Percentiles rank a stretch among this genome's conserved stretches.
phyloP scores from a whole-genome alignment of 441 rosid genomes.

The Pelargonium citronellum region DNA sequence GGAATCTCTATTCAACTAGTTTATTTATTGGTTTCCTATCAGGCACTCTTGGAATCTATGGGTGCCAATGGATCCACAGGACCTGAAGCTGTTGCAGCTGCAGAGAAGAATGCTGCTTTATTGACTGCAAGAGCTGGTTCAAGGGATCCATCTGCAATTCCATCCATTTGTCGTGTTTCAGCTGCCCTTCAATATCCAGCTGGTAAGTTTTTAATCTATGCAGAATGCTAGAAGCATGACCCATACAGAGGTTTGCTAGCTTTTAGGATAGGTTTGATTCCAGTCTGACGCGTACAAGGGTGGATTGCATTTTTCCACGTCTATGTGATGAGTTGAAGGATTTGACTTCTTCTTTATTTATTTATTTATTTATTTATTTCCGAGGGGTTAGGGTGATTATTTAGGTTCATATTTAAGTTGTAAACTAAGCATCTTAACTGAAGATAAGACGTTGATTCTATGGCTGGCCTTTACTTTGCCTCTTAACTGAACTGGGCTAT shows the following conservation, averaged over 20 bases:
- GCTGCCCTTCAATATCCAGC: slow-evolving; percentile 95
- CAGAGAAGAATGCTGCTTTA: slow-evolving; percentile 88
- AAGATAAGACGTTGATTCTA: neutral
- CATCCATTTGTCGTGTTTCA: slow-evolving; percentile 91
- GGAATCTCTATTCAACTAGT: no score
- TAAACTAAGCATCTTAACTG: neutral
- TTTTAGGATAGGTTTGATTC: neutral
- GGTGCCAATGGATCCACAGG: slow-evolving; percentile 88
- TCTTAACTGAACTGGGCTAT: neutral
- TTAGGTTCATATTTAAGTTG: neutral
- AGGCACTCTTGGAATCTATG: slow-evolving; percentile 87
- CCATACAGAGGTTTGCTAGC: neutral
- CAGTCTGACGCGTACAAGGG: neutral
- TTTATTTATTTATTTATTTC: no score
- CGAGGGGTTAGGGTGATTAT: neutral
- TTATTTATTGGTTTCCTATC: slow-evolving; percentile 22
- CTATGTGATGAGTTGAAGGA: neutral
- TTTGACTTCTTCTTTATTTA: neutral
- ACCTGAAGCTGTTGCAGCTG: slow-evolving; percentile 79
- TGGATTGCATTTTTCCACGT: neutral
- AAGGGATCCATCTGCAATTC: slow-evolving; percentile 97
- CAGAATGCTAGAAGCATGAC: slow-evolving; percentile 8
- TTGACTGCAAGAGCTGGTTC: slow-evolving; percentile 98
- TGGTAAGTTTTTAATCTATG: slow-evolving; percentile 44
- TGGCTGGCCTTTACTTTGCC: neutral